Base-by-base conservation (phyloP, 345 rosid genomes). In the Melastoma malabathricum region DNA sequence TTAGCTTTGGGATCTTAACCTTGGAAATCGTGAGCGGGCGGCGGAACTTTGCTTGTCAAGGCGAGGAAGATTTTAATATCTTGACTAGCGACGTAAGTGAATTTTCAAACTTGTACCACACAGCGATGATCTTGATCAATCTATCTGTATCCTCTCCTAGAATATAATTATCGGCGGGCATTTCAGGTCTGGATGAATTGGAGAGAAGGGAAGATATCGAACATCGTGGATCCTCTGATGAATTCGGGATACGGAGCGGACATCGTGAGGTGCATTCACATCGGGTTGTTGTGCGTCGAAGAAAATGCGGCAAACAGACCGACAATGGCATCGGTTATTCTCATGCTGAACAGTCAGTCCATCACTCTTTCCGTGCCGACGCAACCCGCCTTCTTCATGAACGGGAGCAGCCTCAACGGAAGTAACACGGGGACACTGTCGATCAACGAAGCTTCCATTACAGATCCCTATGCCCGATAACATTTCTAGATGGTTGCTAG, bases 131-230 rank as follows among this genome's bases (percentile, higher is more conserved):
- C n/a, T n/a, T n/a, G n/a, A n/a, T n/a, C n/a, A n/a, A n/a, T n/a
- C n/a, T n/a, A n/a, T n/a, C n/a, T n/a, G n/a, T n/a, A n/a, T n/a
- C n/a, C n/a, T n/a, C n/a, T n/a, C n/a, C n/a, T n/a, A n/a, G n/a
- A n/a, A n/a, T n/a, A n/a, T n/a, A n/a, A n/a, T n/a, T n/a, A n/a
- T n/a, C n/a, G n/a, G n/a, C n/a, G 16, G 14, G 3, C 7, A 43
- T 43, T 38, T 55, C 25, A 72, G 82, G 70, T 69, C 6, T 80
- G 86, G 86, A 56, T 52, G 57, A 48, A 59, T 1, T 80, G 82
- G 82, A 69, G 56, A 22, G 76, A 59, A 17, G 74, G 71, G 10
- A 67, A 51, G 44, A 76, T 64, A 50, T 14, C 67, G 47, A 78
- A 76, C 52, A 3, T 76, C 13, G 6, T 72, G 12, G 82, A 80